Evolutionary conservation across 495 filamentous ascomycete species (phyloP), one percentile per base, ranked within the genome.

Genomic region (Aspergillus sclerotiicarbonarius): DNA sequence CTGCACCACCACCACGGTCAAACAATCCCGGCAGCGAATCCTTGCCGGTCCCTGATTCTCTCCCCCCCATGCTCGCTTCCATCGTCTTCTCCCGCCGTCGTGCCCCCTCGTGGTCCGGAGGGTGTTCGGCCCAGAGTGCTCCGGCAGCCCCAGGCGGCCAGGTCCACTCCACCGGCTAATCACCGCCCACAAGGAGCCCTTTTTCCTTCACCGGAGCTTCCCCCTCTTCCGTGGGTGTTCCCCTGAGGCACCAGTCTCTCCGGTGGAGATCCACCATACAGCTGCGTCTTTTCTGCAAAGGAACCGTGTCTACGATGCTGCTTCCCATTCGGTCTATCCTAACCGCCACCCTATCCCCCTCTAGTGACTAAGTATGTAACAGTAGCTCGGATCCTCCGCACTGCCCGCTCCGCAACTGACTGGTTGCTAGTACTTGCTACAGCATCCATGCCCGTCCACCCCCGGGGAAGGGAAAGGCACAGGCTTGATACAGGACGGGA

Each of bases 111-210:
- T 16, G 19, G 0, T 6, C 16, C 16, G 33, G 30, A 46, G 53
- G 30, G 45, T 45, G 51, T 12, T 59, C 71, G 73, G 73, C 62
- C 59, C 72, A 76, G 70, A 59, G 71, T 76, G 72, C 73, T 75
- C 73, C 73, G 73, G 53, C 41, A 59, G 62, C 67, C 64, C 41
- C 61, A 60, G 46, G 55, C 69, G 57, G 62, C 65, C 63, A 66
- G 70, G 56, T 62, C 65, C 57, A 63, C 64, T 53, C 44, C 39
- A 50, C 56, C 35, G 41, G 39, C 54, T 51, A 59, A 63, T 53
- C 53, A 63, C 57, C 65, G 51, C 55, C 37, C 48, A 20, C 46
- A 57, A 50, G 50, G 29, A 20, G 39, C 19, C 33, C 30, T 57
- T 53, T 51, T 51, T 41, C 51, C 21, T 61, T 61, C 62, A 61